Evolutionary conservation across 2,329 filamentous ascomycete genomes (phyloP).

Genomic region (Venturia nashicola): DNA sequence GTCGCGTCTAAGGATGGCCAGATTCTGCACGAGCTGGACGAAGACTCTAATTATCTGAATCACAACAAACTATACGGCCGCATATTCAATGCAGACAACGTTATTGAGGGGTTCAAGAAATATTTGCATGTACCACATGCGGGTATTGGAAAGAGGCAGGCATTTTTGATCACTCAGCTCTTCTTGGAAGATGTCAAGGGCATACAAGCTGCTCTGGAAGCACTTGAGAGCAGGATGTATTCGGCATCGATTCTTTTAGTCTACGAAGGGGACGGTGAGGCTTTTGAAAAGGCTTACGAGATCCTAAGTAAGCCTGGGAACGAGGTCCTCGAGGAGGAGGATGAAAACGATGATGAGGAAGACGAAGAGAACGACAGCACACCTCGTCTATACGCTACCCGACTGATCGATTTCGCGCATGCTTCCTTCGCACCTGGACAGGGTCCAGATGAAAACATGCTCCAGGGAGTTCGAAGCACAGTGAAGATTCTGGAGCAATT

Average conservation of each 20-base stretch:
- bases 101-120: constrained; percentile 44
- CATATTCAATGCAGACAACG: constrained; percentile 41
- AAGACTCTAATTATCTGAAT: constrained; percentile 41
- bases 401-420: constrained; percentile 95
- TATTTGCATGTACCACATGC: constrained; percentile 36
- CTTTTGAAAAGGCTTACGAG: constrained; percentile 29
- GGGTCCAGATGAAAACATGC: constrained; percentile 74
- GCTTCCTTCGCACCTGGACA: constrained; percentile 70
- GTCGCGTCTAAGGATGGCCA: constrained; percentile 19
- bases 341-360: constrained; percentile 41
- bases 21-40: constrained; percentile 22
- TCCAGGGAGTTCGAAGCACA: constrained; percentile 62
- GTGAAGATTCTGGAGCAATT: constrained; percentile 46
- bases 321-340: constrained; percentile 26
- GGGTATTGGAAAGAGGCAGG: constrained; percentile 28
- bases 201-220: constrained; percentile 44
- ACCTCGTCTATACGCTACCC: constrained; percentile 64
- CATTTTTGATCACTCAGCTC: constrained; percentile 34
- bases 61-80: constrained; percentile 58
- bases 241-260: constrained; percentile 52
- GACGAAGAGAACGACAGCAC: constrained; percentile 37
- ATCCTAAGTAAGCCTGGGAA: constrained; percentile 31
- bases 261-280: constrained; percentile 50
- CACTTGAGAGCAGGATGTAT: constrained; percentile 56
- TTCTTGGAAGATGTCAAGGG: constrained; percentile 37